These are phyloP conservation scores for Spiraea crenata DNA, from an alignment of 331 rosid genomes.

Conservation along the genomic window DNA sequence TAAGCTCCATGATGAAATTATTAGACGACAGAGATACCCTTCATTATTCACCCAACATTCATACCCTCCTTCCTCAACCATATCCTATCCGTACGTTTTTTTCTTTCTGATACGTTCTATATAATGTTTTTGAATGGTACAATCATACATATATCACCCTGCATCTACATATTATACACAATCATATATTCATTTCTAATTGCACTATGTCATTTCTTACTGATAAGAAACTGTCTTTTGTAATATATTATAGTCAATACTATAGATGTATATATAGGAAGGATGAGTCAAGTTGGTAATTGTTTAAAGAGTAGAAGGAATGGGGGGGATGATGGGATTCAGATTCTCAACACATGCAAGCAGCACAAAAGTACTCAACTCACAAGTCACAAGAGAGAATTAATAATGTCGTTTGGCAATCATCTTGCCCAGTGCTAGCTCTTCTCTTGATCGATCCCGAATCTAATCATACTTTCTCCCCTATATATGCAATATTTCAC, in stretches of 20 bases:
- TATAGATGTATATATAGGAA: not conserved
- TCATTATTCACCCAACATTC: constrained; percentile 60
- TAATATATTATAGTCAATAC: not conserved
- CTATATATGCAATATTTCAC: not conserved
- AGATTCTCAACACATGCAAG: constrained; percentile 80
- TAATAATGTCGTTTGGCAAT: constrained; percentile 52
- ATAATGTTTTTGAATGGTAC: not conserved
- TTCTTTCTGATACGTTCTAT: not conserved
- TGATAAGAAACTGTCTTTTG: no score
- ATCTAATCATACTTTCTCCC: constrained; percentile 39
- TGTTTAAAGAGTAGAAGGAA: constrained; percentile 17
- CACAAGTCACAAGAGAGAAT: no score
- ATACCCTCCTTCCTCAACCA: constrained; percentile 64
- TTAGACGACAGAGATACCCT: constrained; percentile 58
- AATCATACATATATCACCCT: not conserved
- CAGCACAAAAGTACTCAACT: constrained; percentile 33
- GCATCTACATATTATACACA: no score
- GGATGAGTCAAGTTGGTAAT: not conserved
- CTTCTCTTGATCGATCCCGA: constrained; percentile 36
- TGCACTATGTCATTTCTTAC: no score
- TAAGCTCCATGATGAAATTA: constrained; percentile 53
- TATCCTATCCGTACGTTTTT: constrained; percentile 22
- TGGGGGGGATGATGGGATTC: constrained; percentile 49
- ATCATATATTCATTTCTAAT: no score
- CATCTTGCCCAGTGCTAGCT: constrained; percentile 56